Percentiles rank a stretch among this genome's conserved stretches.
Evolutionary conservation across 2,329 filamentous ascomycete genomes (phyloP).

Genomic region (Alternaria brassicicola): DNA sequence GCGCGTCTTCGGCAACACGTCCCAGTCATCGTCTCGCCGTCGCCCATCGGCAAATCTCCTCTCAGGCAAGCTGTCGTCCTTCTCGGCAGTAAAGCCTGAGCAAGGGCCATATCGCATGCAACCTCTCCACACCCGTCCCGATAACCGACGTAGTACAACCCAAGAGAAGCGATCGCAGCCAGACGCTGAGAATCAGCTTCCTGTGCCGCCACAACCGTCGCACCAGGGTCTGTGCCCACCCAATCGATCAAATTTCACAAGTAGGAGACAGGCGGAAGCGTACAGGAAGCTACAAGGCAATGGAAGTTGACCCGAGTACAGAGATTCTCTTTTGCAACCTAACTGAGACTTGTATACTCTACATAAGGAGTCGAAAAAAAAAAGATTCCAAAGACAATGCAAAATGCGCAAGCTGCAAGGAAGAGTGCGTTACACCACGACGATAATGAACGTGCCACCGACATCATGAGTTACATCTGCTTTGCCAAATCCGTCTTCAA

Average conservation of each 20-base stretch:
- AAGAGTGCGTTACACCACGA: not conserved
- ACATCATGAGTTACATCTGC: not conserved
- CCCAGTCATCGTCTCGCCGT: constrained; percentile 12
- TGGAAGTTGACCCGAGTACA: constrained; percentile 5
- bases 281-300: constrained; percentile 6
- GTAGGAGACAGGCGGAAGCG: constrained; percentile 1
- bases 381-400: not conserved
- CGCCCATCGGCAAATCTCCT: constrained; percentile 7
- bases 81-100: not conserved
- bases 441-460: not conserved
- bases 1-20: constrained; percentile 28
- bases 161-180: not conserved
- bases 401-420: not conserved
- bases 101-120: constrained; percentile 7
- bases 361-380: not conserved
- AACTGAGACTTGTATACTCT: not conserved
- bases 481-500: not conserved
- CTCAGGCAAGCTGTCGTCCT: not conserved
- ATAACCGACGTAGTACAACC: not conserved
- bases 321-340: constrained; percentile 13
- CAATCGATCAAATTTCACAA: constrained; percentile 7
- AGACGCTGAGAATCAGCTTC: not conserved
- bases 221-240: constrained; percentile 5
- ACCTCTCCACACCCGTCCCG: not conserved
- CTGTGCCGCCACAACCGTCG: not conserved